A percentile compares a stretch with the other conserved stretches of the same genome.
Conservation (phyloP, 768 basidiomycete genomes). For the Leccinum longicurvipes region DNA sequence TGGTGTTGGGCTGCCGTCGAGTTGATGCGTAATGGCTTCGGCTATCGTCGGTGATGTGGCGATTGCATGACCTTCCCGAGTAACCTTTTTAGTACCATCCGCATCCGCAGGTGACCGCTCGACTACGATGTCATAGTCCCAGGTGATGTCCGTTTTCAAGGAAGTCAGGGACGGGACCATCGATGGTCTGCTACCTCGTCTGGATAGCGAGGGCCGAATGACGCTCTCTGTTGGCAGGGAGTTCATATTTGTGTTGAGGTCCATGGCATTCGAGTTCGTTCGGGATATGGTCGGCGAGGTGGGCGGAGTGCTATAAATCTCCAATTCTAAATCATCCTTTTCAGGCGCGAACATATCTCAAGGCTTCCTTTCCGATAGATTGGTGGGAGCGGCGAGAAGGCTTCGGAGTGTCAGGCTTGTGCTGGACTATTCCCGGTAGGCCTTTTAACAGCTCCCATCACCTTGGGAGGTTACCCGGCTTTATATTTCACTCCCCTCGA, state of each 20-base stretch:
- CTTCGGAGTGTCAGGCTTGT: slow-evolving; percentile 1
- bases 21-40: slow-evolving; percentile 18
- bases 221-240: slow-evolving; percentile 9
- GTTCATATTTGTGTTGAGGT: slow-evolving; percentile 9
- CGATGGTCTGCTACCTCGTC: slow-evolving; percentile 32
- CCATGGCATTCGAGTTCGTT: slow-evolving; percentile 11
- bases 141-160: slow-evolving; percentile 35
- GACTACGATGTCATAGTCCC: slow-evolving; percentile 35
- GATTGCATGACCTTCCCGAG: neutral
- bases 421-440: slow-evolving; percentile 2
- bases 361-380: slow-evolving; percentile 6
- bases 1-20: slow-evolving; percentile 9
- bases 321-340: slow-evolving; percentile 19
- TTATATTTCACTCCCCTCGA: slow-evolving; percentile 20
- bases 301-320: slow-evolving; percentile 45
- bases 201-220: slow-evolving; percentile 40
- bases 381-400: slow-evolving; percentile 12
- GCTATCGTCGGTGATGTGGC: slow-evolving; percentile 20
- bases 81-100: slow-evolving; percentile 19
- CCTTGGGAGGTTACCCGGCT: slow-evolving; percentile 2
- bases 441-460: slow-evolving; percentile 1
- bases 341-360: slow-evolving; percentile 34
- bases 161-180: slow-evolving; percentile 18
- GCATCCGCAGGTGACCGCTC: slow-evolving; percentile 27
- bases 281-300: slow-evolving; percentile 35